These are phyloP conservation scores for Lachnellula occidentalis DNA, from an alignment of 2,329 filamentous ascomycete genomes.

Conservation along the genomic window DNA sequence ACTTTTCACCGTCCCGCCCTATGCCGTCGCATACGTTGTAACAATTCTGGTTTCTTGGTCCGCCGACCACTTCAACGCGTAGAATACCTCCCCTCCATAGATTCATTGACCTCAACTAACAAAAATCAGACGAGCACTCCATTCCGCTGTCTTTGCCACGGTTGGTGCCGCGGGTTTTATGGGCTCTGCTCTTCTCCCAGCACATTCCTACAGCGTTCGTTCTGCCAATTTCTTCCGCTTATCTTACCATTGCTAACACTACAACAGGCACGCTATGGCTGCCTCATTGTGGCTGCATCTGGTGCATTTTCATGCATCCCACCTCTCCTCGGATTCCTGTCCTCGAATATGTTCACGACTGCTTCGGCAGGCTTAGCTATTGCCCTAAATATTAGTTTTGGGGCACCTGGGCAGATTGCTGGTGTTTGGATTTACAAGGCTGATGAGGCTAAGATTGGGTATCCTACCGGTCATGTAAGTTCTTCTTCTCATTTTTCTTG, in stretches of 20 bases:
- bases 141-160: constrained; percentile 43
- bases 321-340: constrained; percentile 41
- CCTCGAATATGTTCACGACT: constrained; percentile 56
- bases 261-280: constrained; percentile 54
- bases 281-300: constrained; percentile 60
- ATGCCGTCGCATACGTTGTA: constrained; percentile 46
- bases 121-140: constrained; percentile 37
- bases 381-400: constrained; percentile 63
- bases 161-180: constrained; percentile 54
- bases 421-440: constrained; percentile 71
- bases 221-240: neutral
- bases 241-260: neutral
- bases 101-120: neutral
- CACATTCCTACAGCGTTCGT: constrained; percentile 47
- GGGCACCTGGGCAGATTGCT: constrained; percentile 64
- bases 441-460: constrained; percentile 53
- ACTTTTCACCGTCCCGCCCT: constrained; percentile 62
- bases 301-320: constrained; percentile 66
- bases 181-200: constrained; percentile 56
- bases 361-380: constrained; percentile 63
- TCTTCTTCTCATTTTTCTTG: neutral
- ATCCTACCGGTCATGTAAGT: constrained; percentile 57
- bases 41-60: constrained; percentile 50
- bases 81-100: neutral
- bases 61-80: constrained; percentile 55